Conservation (phyloP, 768 basidiomycete genomes). For the Pleurotus eryngii region DNA sequence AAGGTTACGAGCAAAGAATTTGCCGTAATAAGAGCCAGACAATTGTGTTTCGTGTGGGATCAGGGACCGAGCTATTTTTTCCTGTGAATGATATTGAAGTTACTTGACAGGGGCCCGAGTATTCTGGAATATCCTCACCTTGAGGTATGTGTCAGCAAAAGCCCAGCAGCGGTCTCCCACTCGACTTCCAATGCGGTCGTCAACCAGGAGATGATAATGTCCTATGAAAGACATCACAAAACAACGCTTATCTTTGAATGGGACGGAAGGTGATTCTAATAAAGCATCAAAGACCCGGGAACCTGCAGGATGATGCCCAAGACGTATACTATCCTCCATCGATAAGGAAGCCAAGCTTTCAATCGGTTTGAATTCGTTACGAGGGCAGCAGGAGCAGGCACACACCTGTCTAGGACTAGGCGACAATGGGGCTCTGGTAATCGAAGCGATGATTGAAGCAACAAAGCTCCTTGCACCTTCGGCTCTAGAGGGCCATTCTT, state of each 20-base stretch:
- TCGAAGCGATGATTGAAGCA: conserved; percentile 80
- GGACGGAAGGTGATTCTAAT: conserved; percentile 64
- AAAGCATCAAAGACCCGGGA: conserved; percentile 81
- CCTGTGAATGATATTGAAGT: conserved; percentile 39
- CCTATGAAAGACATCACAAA: conserved; percentile 76
- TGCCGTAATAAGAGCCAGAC: conserved; percentile 78
- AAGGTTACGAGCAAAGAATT: conserved; percentile 79
- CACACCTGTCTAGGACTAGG: conserved; percentile 68
- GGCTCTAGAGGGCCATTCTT: conserved; percentile 47
- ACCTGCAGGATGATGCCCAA: conserved; percentile 53
- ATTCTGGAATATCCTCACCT: conserved; percentile 42
- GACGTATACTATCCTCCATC: conserved; percentile 52
- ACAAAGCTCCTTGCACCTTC: conserved; percentile 78
- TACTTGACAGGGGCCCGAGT: too few relatives aligned
- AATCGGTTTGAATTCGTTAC: neutral
- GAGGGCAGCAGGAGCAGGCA: conserved; percentile 7
- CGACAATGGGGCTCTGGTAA: conserved; percentile 66
- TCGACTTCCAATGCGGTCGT: conserved; percentile 88
- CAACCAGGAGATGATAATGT: conserved; percentile 75
- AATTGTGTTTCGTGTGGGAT: conserved; percentile 68
- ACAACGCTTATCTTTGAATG: conserved; percentile 61
- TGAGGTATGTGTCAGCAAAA: conserved; percentile 88
- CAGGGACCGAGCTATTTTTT: conserved; percentile 87
- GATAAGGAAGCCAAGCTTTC: conserved; percentile 57
- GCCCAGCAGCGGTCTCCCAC: conserved; percentile 92